Evolutionary conservation across 2,329 filamentous ascomycete species (phyloP).

Genomic region (Colletotrichum tofieldiae): DNA sequence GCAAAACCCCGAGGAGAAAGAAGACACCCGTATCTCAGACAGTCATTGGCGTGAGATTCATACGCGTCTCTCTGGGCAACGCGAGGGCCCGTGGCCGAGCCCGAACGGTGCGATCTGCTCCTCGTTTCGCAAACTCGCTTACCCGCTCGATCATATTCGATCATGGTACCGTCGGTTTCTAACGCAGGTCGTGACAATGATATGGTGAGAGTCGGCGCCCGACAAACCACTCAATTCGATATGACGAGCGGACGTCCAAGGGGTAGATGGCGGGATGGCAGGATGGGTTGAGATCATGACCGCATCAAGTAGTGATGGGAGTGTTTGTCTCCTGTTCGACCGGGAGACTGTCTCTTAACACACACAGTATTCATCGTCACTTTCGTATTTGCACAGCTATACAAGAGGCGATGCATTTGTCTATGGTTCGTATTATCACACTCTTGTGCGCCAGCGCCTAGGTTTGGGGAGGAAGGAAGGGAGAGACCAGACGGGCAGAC

Average conservation of each 20-base stretch:
- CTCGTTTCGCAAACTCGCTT: not conserved
- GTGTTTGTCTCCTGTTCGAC: not conserved
- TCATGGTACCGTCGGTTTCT: not conserved
- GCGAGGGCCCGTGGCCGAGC: not conserved
- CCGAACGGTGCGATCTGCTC: not conserved
- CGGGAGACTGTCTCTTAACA: not conserved
- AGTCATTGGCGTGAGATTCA: no score
- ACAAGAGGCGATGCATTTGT: not conserved
- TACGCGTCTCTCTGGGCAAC: no score
- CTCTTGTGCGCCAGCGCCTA: no score
- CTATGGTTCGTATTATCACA: not conserved
- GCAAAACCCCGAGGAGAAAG: not conserved
- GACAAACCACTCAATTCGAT: not conserved
- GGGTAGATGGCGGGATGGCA: not conserved
- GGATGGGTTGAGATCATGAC: not conserved
- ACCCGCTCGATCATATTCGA: not conserved
- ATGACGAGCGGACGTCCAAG: not conserved
- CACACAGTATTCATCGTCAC: not conserved
- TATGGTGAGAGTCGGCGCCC: not conserved
- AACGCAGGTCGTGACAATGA: not conserved
- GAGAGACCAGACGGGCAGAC: not conserved
- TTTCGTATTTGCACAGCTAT: not conserved
- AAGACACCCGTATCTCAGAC: no score
- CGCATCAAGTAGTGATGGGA: not conserved
- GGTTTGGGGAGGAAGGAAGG: not conserved